Percentiles rank a stretch among this genome's conserved stretches.
Evolutionary conservation across 306 rosid species (phyloP).

Genomic region (Castanopsis chinensis): DNA sequence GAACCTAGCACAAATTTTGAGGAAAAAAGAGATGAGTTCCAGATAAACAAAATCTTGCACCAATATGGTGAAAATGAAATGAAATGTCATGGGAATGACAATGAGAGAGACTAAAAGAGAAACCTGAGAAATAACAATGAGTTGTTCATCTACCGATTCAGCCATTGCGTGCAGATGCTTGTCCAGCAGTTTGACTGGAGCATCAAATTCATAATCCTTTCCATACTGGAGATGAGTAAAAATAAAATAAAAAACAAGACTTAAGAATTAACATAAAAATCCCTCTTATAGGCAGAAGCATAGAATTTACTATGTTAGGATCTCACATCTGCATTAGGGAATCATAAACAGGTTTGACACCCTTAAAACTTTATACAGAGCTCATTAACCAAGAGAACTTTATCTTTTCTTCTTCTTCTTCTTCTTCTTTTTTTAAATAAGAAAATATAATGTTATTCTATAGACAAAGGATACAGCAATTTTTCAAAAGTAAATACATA

Average conservation of each 20-base stretch:
- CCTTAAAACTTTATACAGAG: background rate
- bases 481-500: too few relatives aligned
- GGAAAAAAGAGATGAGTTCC: conserved; percentile 3
- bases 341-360: conserved; percentile 3
- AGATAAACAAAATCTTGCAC: conserved; percentile 3
- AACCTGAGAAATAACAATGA: conserved; percentile 95
- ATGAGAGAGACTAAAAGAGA: conserved; percentile 9
- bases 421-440: background rate
- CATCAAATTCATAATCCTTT: conserved; percentile 87
- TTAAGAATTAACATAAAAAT: conserved; percentile 7
- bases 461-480: too few relatives aligned
- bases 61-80: background rate
- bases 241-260: background rate
- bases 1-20: conserved; percentile 59
- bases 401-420: background rate
- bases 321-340: background rate
- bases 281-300: background rate
- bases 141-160: conserved; percentile 84
- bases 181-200: conserved; percentile 95
- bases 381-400: background rate
- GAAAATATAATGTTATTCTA: background rate
- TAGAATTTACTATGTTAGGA: background rate
- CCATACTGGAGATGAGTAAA: conserved; percentile 62
- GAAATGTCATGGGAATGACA: background rate
- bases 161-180: conserved; percentile 82